These are phyloP conservation scores for Stagonosporopsis vannaccii DNA, from an alignment of 2,329 filamentous ascomycete genomes.

Conservation along the genomic window DNA sequence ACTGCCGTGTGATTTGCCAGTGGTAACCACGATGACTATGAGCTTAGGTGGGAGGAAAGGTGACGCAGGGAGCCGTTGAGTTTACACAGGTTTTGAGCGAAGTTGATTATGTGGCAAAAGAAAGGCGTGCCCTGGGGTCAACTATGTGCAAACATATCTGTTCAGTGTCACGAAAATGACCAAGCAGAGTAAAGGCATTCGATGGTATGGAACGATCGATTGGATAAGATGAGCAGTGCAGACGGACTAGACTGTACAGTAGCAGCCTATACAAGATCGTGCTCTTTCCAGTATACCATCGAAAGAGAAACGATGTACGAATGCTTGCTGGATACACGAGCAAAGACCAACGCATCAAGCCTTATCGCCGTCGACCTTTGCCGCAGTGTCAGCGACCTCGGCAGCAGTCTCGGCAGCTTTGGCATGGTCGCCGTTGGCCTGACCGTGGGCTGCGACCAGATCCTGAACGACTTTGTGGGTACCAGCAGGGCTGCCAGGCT, in stretches of 20 bases:
- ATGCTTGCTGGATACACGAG: not conserved
- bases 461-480: slow-evolving; percentile 80
- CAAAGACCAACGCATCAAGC: slow-evolving; percentile 8
- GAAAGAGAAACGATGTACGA: not conserved
- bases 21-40: slow-evolving; percentile 29
- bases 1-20: slow-evolving; percentile 29
- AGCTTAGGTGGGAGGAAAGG: not conserved
- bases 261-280: not conserved
- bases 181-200: not conserved
- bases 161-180: not conserved
- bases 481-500: slow-evolving; percentile 77
- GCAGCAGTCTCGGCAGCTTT: slow-evolving; percentile 50
- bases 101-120: not conserved
- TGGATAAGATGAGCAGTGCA: not conserved
- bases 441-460: slow-evolving; percentile 57
- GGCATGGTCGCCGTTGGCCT: slow-evolving; percentile 31
- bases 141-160: not conserved
- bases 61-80: not conserved
- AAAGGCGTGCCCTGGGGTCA: not conserved
- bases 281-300: not conserved
- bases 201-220: too few species aligned
- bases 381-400: slow-evolving; percentile 57
- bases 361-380: slow-evolving; percentile 43
- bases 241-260: not conserved
- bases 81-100: not conserved